Percentiles rank a stretch among this genome's conserved stretches.
These are phyloP conservation scores for Eucalyptus polybractea DNA, from an alignment of 345 rosid species.

Conservation along the genomic window DNA sequence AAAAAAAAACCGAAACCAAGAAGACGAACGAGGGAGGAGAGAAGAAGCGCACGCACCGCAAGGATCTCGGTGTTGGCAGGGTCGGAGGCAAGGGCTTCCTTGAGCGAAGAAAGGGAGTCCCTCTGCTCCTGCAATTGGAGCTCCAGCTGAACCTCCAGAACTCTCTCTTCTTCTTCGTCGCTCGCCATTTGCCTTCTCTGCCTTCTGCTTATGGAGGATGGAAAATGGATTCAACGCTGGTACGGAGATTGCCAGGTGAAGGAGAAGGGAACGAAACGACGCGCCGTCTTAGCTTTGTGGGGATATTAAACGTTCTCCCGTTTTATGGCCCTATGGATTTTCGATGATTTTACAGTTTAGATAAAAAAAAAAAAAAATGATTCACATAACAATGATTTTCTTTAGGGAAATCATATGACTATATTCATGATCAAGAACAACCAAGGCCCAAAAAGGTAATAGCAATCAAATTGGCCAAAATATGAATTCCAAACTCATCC, in stretches of 20 bases:
- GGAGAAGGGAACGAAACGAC: background rate
- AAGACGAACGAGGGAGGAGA: background rate
- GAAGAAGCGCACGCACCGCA: slow-evolving; percentile 20
- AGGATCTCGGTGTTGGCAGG: slow-evolving; percentile 58
- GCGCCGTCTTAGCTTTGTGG: background rate
- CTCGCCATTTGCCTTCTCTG: slow-evolving; percentile 31
- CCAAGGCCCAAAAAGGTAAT: background rate
- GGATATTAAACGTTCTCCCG: background rate
- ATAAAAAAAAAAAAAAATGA: no score
- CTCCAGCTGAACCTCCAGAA: slow-evolving; percentile 67
- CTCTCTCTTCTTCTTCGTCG: slow-evolving; percentile 53
- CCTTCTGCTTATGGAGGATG: background rate
- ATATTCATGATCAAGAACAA: background rate
- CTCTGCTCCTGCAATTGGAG: slow-evolving; percentile 55
- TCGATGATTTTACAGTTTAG: background rate
- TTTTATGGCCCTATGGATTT: background rate
- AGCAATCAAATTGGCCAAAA: background rate
- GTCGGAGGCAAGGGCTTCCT: slow-evolving; percentile 62
- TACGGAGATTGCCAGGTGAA: background rate
- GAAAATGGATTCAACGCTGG: background rate
- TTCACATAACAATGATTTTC: background rate
- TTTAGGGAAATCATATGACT: background rate
- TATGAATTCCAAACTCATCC: background rate
- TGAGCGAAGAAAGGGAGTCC: slow-evolving; percentile 56
- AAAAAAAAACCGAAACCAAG: background rate